A percentile compares a stretch with the other conserved stretches of the same genome.
These are phyloP conservation scores for Saitozyma sp. DNA, from an alignment of 768 basidiomycete genomes.

Conservation along the genomic window DNA sequence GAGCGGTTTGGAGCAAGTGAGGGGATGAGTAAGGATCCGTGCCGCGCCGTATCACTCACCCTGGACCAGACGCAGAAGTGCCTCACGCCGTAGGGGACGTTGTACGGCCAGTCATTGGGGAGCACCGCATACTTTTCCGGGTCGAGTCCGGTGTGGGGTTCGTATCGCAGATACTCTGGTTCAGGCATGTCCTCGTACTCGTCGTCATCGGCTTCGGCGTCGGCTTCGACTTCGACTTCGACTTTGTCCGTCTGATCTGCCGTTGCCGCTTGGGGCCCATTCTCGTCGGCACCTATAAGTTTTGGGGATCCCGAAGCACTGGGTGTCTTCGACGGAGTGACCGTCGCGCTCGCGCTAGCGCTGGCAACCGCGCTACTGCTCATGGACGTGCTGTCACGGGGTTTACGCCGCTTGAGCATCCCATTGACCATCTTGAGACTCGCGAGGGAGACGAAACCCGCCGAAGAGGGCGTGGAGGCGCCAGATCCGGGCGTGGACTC, in stretches of 20 bases:
- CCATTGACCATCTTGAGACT: constrained; percentile 8
- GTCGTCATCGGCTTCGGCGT: constrained; percentile 4
- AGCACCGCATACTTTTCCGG: constrained; percentile 38
- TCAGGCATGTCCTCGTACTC: constrained; percentile 16
- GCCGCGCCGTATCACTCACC: constrained; percentile 23
- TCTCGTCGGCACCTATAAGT: neutral
- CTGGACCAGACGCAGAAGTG: constrained; percentile 50
- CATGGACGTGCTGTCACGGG: neutral
- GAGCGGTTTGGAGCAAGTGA: too few relatives aligned
- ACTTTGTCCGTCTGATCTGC: neutral
- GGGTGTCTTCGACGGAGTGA: neutral
- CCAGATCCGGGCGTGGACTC: constrained; percentile 12
- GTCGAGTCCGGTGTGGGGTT: constrained; percentile 29
- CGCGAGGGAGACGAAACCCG: constrained; percentile 31
- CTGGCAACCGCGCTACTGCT: neutral
- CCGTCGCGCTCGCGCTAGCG: neutral
- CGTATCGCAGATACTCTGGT: constrained; percentile 25
- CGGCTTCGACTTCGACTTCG: neutral
- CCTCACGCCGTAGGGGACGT: constrained; percentile 41
- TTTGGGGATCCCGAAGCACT: neutral
- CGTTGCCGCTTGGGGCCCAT: neutral
- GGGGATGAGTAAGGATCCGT: too few relatives aligned
- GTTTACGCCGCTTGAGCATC: neutral
- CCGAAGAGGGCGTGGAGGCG: constrained; percentile 31
- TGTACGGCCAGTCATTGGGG: constrained; percentile 52